Base-by-base conservation (phyloP, 495 filamentous ascomycete genomes). In the Penicillium bialowiezense region DNA sequence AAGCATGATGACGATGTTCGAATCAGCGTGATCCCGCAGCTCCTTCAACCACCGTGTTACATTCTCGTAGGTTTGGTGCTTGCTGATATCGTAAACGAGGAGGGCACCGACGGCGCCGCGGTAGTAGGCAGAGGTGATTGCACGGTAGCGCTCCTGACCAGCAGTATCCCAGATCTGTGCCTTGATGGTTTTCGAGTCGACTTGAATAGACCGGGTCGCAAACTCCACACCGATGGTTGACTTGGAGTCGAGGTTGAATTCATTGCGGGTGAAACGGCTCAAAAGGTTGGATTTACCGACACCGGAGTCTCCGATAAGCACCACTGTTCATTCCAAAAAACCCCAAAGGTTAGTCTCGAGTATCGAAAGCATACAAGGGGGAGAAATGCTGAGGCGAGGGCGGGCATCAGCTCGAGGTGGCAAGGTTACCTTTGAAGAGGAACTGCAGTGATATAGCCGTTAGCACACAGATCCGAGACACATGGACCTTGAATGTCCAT, bases 131-230 rank as follows among this genome's bases (percentile, higher is more conserved):
- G 91, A 96, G 52, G 95, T 99, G 68, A 99, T 97, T 68, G 95
- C 93, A 65, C 95, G 89, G 74, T 97, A 99, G 63, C 95, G 85
- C 74, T 99, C 95, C 75, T 99, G 95, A 62, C 95, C 95, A 44
- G 95, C 95, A 46, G 95, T 99, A 78, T 99, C 95, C 95, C 95
- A 99, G 67, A 99, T 99, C 79, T 99, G 93, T 61, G 93, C 93
- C 80, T 99, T 99, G 86, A 99, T 99, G 58, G 93, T 99, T 81
- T 99, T 99, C 60, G 87, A 84, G 74, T 99, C 95, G 63, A 99
- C 95, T 73, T 97, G 93, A 74, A 99, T 97, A 53, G 90, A 96
- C 45, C 93, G 87, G 51, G 93, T 99, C 56, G 93, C 93, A 70
- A 99, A 99, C 76, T 99, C 93, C 60, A 99, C 93, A 64, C 93